Base-by-base conservation (phyloP, 139 green algal species). In the Parachlorella kessleri region DNA sequence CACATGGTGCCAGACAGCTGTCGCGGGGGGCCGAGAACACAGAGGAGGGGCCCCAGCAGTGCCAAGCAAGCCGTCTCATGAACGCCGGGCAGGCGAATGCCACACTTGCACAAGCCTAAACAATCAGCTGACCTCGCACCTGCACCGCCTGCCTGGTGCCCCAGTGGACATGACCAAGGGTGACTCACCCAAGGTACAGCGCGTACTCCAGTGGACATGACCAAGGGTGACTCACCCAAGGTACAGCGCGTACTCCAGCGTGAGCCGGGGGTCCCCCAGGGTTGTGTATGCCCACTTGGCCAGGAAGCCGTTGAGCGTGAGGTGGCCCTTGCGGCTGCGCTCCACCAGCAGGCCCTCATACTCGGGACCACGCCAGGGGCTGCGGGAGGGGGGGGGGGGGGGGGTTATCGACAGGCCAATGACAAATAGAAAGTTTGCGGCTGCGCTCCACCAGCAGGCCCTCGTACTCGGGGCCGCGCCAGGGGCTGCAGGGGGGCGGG, bases 201-300 rank as follows among this genome's bases (percentile, higher is more conserved):
- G 94, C 75, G 85, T 94, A 80, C 3, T 87, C 89, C 65, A 95
- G 79, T 10, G 83, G n/a, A 59, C 48, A 18, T 18, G 48, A 14
- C 14, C 48, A 59, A 18, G 48, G 48, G 48, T 18, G 48, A 14
- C 76, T n/a, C 76, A 91, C n/a, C 92, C 92, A 30, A 96, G 77
- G 81, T 95, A 95, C 39, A 94, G 85, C n/a, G 94, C 75, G 85
- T 94, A 80, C 3, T 87, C 89, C 65, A 95, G 79, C 23, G 83
- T 78, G n/a, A 35, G 67, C 18, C 83, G 79, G 2, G 91, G 91
- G 36, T 91, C 75, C 14, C 36, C 77, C 6, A 80, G 37, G 1
- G 89, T 83, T 55, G 77, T 80, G 75, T 83, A 85, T 1, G 79
- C 67, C 91, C 88, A 93, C 73, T 82, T 82, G 21, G 85, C 74